phyloP scores from a whole-genome alignment of 345 rosid species.

The Angophora floribunda region DNA sequence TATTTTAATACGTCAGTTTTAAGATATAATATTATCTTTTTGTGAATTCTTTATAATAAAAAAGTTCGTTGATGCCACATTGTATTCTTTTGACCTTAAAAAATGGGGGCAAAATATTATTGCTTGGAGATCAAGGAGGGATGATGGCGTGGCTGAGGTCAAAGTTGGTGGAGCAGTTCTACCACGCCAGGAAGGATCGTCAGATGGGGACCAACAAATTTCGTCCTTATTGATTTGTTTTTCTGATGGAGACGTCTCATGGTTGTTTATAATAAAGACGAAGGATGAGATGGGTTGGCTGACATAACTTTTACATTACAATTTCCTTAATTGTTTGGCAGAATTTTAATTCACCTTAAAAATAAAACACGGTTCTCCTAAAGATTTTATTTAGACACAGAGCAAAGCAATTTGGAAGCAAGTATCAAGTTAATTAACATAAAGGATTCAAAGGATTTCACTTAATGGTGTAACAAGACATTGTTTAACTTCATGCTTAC shows the following conservation, averaged over 20 bases:
- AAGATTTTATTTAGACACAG: no score
- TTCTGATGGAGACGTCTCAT: no score
- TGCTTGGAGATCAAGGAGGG: background rate
- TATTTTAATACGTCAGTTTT: background rate
- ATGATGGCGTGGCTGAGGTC: background rate
- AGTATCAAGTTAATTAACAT: no score
- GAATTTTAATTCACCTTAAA: no score
- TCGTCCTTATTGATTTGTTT: no score
- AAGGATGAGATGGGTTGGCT: no score
- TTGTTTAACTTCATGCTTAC: background rate
- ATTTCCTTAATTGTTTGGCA: conserved; percentile 9
- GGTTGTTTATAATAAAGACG: no score
- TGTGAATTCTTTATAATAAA: background rate
- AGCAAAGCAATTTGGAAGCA: no score
- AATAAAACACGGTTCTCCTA: no score
- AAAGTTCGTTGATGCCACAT: background rate
- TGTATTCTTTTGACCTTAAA: background rate
- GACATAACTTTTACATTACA: background rate
- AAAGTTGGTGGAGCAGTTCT: background rate
- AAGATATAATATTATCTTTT: background rate
- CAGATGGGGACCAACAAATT: no score
- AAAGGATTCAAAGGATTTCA: no score
- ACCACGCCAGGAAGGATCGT: background rate
- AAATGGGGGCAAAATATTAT: background rate
- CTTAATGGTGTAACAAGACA: no score